Base-by-base conservation (phyloP, 2,329 filamentous ascomycete genomes). In the Chrysoporthe deuterocubensis region DNA sequence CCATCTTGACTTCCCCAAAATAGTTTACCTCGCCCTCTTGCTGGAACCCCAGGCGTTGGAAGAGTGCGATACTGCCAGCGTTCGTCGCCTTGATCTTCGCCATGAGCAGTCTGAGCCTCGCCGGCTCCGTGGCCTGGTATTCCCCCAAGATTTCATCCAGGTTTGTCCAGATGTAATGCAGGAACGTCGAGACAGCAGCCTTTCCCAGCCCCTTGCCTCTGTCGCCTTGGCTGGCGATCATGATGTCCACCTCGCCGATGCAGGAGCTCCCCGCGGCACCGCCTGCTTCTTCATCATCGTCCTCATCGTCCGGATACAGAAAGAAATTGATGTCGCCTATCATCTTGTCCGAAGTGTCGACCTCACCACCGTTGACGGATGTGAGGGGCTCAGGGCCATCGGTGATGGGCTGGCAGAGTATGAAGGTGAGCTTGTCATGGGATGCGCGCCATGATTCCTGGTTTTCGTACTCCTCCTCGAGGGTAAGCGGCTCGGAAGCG, bases 391-490 rank as follows among this genome's bases (percentile, higher is more conserved):
- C 58, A 2, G 64, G 46, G 5, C 37, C 16, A 14, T 62, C 21
- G 26, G 60, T 21, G 0, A 76, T 69, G 0, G 88, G 85, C 11
- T 83, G 80, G 75, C 93, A 97, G 65, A 92, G 79, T 76, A 98
- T 97, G 73, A 97, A 98, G 0, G 95, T 98, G 70, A 98, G 79
- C 80, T 98, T 98, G 79, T 98, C 94, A 37, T 81, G 79, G 54
- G 96, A 92, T 26, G 81, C 81, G 48, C 94, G 89, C 95, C 95
- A 98, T 71, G 89, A 93, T n/a, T 81, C 81, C 78, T 97, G 95
- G 89, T 97, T 98, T 62, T 88, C 87, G 78, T 96, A 93, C 82
- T 98, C 95, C 76, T 97, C 91, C 0, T 88, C 83, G 0, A 97
- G 82, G 0, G 87, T 89, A 62, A 98, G 85, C 0, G 90, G 92